Evolutionary conservation across 805 yeast genomes (phyloP), one percentile per base, ranked within the genome.

Genomic region (Candida cerambycidarum): DNA sequence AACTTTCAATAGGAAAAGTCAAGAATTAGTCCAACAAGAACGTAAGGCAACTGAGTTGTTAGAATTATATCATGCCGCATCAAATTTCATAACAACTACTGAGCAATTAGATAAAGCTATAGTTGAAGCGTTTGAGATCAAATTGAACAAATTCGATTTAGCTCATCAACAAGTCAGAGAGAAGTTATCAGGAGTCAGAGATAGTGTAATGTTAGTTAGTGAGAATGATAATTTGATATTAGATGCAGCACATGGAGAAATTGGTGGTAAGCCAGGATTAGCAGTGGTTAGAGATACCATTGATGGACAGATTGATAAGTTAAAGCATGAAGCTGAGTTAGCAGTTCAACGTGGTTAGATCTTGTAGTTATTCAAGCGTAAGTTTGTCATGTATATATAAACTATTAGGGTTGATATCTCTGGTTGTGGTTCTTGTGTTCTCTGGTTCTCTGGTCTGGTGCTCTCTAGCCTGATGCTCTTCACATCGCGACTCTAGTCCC

Each of bases 81-180:
- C 76, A 19, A 70, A 75, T 33, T 89, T 80, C 63, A 85, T 89
- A 52, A 79, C 87, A 30, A 83, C 83, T 23, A 95, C 85, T 61
- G 77, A 72, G 38, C 80, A 80, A 59, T 71, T 85, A 46, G 77
- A 75, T 32, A 66, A 62, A 15, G 79, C 82, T 40, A 77, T 85
- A 32, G 77, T 74, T 38, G 70, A 70, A 42, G 82, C 88, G 38
- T 78, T 83, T 51, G 74, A 73, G 51, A 62, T 65, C 44, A 60
- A 61, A 23, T 56, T 56, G 16, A 50, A 63, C 42, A 64, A 59
- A 32, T 69, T 65, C 42, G 72, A 66, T 44, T 50, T 56, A 38
- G 55, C 60, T 27, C 65, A 62, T 50, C 50, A 62, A 33, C 54
- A 60, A 38, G 58, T 68, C 31, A 68, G 61, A 46, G 60, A 65